A percentile compares a stretch with the other conserved stretches of the same genome.
Conservation (phyloP, 2,329 filamentous ascomycete genomes). For the Taxawa tesnikishii region DNA sequence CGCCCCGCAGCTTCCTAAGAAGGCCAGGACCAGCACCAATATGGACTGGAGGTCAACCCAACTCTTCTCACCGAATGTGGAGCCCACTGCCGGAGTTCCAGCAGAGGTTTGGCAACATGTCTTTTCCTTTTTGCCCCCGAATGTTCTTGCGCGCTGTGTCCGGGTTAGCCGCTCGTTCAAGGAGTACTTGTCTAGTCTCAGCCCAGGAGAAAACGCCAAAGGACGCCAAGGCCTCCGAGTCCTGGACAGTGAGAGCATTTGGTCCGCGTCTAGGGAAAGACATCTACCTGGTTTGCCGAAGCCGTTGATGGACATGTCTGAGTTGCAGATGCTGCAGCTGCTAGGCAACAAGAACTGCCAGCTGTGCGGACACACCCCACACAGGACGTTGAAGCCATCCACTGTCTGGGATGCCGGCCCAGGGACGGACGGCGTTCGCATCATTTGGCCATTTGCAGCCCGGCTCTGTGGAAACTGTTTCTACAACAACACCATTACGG, state of each 20-base stretch:
- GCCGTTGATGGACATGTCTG: conserved; percentile 52
- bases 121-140: conserved; percentile 18
- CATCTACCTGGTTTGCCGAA: conserved; percentile 57
- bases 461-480: conserved; percentile 58
- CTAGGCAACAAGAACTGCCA: conserved; percentile 53
- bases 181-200: conserved; percentile 13
- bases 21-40: too few relatives aligned
- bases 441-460: conserved; percentile 61
- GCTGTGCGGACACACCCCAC: conserved; percentile 43
- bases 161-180: conserved; percentile 18
- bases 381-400: conserved; percentile 10
- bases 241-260: conserved; percentile 53
- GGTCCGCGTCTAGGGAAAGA: conserved; percentile 54
- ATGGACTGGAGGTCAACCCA: conserved; percentile 3
- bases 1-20: conserved; percentile 1
- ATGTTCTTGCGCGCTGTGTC: conserved; percentile 18
- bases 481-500: too few relatives aligned
- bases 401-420: conserved; percentile 48
- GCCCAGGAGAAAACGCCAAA: too few relatives aligned
- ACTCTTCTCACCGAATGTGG: conserved; percentile 4
- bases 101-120: conserved; percentile 16
- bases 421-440: conserved; percentile 45
- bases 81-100: conserved; percentile 2
- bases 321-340: conserved; percentile 67
- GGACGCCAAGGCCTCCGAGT: conserved; percentile 11